Base-by-base conservation (phyloP, 2,329 filamentous ascomycete genomes). In the Parafenestella ontariensis region DNA sequence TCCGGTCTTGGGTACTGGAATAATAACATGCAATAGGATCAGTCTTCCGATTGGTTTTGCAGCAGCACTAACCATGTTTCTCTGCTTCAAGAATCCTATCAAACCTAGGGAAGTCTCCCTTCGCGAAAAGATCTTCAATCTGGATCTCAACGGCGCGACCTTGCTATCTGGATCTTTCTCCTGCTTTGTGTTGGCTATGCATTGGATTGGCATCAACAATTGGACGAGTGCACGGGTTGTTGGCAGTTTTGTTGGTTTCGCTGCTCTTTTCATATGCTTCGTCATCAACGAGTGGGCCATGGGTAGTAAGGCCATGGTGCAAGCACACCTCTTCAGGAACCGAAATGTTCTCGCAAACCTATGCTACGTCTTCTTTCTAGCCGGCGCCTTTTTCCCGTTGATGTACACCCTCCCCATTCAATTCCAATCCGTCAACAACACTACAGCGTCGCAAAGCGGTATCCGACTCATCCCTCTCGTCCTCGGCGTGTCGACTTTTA, bases 211-310 rank as follows among this genome's bases (percentile, higher is more conserved):
- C 3, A 62, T 69, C 21, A 64, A 73, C 23, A 34, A 66, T 7
- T 87, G 84, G 83, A 64, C 71, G 40, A 76, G 72, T 3, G 75
- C 73, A 0, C 66, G 73, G 0, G 75, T 78, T 18, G 82, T 86
- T 44, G 75, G 74, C 0, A 71, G 81, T 4, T 83, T 83, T 62
- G 72, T 81, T 17, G 63, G 82, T 1, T 80, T 79, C n/a, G 80
- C 72, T 1, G 67, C 82, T 0, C 61, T 80, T 0, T 70, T 79
- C 33, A 65, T 81, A 28, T 57, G 71, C 6, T 85, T 85, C 56
- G 58, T 67, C 20, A 43, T 54, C 28, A 65, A 72, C 29, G 66
- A 76, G 47, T 66, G 62, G 45, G 39, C 46, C 24, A 68, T 70
- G 65, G 59, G 64, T 3, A 54, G 61, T 26, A 60, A 65, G 46